phyloP scores from a whole-genome alignment of 2,329 filamentous ascomycete genomes.

The Apiospora malaysiana region DNA sequence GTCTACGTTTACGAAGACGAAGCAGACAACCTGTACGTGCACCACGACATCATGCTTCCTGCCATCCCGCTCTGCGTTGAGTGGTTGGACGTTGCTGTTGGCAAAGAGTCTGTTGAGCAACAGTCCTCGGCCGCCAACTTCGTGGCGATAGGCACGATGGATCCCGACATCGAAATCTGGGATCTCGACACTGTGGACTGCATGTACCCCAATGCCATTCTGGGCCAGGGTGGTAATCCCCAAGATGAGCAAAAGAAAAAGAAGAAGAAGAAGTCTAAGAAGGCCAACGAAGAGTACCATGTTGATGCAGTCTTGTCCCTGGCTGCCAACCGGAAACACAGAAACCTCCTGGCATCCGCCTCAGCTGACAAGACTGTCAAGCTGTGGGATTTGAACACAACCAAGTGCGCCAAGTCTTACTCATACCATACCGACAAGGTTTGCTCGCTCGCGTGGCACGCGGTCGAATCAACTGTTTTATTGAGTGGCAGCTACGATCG shows the following conservation, averaged over 20 bases:
- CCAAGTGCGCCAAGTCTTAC: constrained; percentile 95
- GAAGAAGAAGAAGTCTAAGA: constrained; percentile 89
- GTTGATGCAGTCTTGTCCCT: constrained; percentile 92
- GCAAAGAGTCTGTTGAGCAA: constrained; percentile 66
- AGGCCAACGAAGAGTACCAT: constrained; percentile 90
- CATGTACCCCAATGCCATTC: constrained; percentile 97
- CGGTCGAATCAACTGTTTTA: constrained; percentile 82
- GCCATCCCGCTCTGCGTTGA: constrained; percentile 95
- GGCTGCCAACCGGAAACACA: constrained; percentile 89
- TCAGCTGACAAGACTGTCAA: constrained; percentile 98
- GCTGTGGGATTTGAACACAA: constrained; percentile 93
- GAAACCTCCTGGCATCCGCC: constrained; percentile 91
- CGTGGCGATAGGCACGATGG: constrained; percentile 94
- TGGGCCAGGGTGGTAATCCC: constrained; percentile 72
- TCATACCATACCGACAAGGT: constrained; percentile 97
- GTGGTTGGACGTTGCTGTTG: constrained; percentile 93
- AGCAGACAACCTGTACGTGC: constrained; percentile 96
- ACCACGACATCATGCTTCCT: constrained; percentile 99
- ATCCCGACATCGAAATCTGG: constrained; percentile 98
- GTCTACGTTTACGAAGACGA: constrained; percentile 97
- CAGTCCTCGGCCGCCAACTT: constrained; percentile 79
- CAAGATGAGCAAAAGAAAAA: constrained; percentile 72
- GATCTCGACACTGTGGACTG: constrained; percentile 94
- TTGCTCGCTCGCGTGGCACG: constrained; percentile 94
- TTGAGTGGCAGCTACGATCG: constrained; percentile 95